Evolutionary conservation across 1,284 basidiomycete species (phyloP), one percentile per base, ranked within the genome.

Genomic region (Naganishia albida): DNA sequence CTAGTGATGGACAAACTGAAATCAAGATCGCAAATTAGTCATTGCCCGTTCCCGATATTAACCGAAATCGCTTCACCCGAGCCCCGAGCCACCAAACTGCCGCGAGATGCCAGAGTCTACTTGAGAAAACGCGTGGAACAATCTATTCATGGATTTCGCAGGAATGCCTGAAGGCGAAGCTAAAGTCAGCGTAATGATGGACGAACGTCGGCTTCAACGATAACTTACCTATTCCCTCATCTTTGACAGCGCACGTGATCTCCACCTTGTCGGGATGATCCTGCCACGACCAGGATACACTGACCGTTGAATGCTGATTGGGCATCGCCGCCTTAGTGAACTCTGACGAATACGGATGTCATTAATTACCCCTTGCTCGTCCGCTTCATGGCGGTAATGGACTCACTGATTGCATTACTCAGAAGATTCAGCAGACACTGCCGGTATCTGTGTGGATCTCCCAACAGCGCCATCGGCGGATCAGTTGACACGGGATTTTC

Each of bases 91-190:
- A 1, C 63, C 63, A 42, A 57, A 57, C 16, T 57, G 51, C 2
- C 63, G 63, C 1, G 78, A 75, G 25, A 77, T 77, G 15, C 72
- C 73, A 59, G 72, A 70, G 66, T 79, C 76, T 12, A 78, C 71
- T 55, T 79, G 78, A 23, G 71, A 72, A 53, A 79, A 79, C 25
- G 69, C 71, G 48, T 73, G 70, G 69, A 79, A 79, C 7, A 79
- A 69, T 64, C 74, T 73, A 67, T 73, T 66, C 70, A 78, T 73
- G 20, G 63, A 48, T 40, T 57, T 65, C 7, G 48, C 46, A 2
- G 63, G 54, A 44, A 65, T 65, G 20, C 57, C 57, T 60, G 57
- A 15, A 59, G 16, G 20, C 6, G 28, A 50, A 38, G 25, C 20
- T 25, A 2, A 40, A 26, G 25, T n/a, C 30, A 13, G 15, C 43